Evolutionary conservation across 768 basidiomycete species (phyloP).

Genomic region (Trametes villosa): DNA sequence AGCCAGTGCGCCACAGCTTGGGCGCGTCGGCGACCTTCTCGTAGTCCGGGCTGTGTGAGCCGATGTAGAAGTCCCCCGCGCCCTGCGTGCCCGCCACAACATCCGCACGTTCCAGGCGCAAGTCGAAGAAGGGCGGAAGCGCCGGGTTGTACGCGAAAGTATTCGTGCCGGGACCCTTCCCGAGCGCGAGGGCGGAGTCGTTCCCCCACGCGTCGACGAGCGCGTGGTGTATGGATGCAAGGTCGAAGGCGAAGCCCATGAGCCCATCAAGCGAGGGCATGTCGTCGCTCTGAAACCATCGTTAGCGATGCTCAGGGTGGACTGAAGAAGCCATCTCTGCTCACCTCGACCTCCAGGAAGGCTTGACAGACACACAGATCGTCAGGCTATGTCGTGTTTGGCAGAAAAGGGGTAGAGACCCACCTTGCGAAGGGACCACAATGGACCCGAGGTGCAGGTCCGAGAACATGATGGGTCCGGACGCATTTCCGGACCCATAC

Average conservation of each 20-base stretch:
- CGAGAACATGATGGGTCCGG: slow-evolving; percentile 41
- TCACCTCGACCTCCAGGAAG: slow-evolving; percentile 31
- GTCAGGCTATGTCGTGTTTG: too few relatives aligned
- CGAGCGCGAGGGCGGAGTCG: slow-evolving; percentile 16
- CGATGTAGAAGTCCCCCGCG: slow-evolving; percentile 32
- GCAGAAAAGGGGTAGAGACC: slow-evolving; percentile 63
- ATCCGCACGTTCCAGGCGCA: slow-evolving; percentile 27
- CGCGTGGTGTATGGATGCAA: slow-evolving; percentile 69
- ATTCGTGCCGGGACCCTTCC: slow-evolving; percentile 27
- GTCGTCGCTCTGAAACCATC: too few relatives aligned
- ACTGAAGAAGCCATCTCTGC: too few relatives aligned
- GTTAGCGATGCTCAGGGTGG: too few relatives aligned
- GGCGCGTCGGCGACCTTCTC: slow-evolving; percentile 20
- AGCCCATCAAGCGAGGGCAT: slow-evolving; percentile 66
- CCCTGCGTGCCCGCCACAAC: slow-evolving; percentile 18
- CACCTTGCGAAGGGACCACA: slow-evolving; percentile 63
- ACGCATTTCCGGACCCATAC: slow-evolving; percentile 46
- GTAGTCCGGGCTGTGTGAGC: slow-evolving; percentile 27
- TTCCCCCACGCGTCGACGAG: slow-evolving; percentile 3
- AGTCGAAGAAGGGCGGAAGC: slow-evolving; percentile 30
- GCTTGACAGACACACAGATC: slow-evolving; percentile 29
- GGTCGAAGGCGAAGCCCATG: slow-evolving; percentile 75
- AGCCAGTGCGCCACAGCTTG: slow-evolving; percentile 41
- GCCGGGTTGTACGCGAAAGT: slow-evolving; percentile 28
- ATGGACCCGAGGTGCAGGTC: slow-evolving; percentile 41